Evolutionary conservation across 345 rosid genomes (phyloP).

Genomic region (Rhizophora mangle): DNA sequence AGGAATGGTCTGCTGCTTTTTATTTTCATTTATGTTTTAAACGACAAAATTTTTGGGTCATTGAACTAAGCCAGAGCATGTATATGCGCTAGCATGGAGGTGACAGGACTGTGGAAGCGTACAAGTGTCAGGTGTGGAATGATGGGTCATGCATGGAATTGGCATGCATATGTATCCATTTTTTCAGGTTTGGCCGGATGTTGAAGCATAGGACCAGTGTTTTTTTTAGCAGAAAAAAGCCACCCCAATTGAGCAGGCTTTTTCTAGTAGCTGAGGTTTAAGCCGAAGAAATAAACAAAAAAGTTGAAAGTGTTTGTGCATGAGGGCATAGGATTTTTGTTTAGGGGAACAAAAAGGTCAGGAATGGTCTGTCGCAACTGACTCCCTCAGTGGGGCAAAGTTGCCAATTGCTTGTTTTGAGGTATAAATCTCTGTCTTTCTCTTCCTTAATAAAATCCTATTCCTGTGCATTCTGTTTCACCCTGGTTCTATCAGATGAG

Average conservation of each 20-base stretch:
- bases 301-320: background rate
- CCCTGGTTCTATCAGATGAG: background rate
- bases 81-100: background rate
- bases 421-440: background rate
- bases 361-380: conserved; percentile 15
- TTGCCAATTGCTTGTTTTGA: background rate
- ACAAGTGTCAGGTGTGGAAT: conserved; percentile 11
- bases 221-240: conserved; percentile 3
- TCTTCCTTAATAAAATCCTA: background rate
- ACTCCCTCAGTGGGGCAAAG: conserved; percentile 6
- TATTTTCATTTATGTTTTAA: background rate
- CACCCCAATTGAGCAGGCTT: conserved; percentile 10
- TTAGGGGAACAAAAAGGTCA: conserved; percentile 20
- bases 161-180: background rate
- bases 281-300: background rate
- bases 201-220: background rate
- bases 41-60: background rate
- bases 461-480: background rate
- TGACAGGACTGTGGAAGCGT: conserved; percentile 2
- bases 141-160: conserved; percentile 13
- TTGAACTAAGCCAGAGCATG: background rate
- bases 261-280: conserved; percentile 18
- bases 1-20: too few relatives aligned
- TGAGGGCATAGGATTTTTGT: conserved; percentile 9
- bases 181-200: background rate